Evolutionary conservation across 2,329 filamentous ascomycete species (phyloP).

Genomic region (Calycina marina): DNA sequence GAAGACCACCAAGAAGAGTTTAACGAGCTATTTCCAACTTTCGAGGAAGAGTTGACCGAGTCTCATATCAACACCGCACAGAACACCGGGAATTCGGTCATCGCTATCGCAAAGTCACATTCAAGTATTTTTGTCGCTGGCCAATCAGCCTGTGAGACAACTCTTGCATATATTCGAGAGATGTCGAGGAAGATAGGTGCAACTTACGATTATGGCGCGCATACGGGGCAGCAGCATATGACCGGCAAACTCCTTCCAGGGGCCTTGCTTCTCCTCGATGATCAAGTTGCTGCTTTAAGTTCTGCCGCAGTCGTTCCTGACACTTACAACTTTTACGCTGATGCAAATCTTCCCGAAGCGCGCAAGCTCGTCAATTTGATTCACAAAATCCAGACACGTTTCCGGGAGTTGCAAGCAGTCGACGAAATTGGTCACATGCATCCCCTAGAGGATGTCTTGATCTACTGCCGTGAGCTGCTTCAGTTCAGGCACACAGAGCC

Average conservation of each 20-base stretch:
- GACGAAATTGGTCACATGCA: slow-evolving; percentile 59
- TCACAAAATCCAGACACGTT: slow-evolving; percentile 54
- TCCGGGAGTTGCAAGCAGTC: slow-evolving; percentile 52
- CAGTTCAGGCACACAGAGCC: slow-evolving; percentile 68
- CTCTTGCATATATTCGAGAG: slow-evolving; percentile 16
- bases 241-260: slow-evolving; percentile 48
- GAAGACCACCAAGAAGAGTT: slow-evolving; percentile 62
- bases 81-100: slow-evolving; percentile 24
- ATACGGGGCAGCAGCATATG: slow-evolving; percentile 24
- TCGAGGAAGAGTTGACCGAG: slow-evolving; percentile 33
- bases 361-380: slow-evolving; percentile 58
- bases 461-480: slow-evolving; percentile 60
- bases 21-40: slow-evolving; percentile 67
- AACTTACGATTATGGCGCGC: not conserved
- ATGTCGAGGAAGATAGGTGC: slow-evolving; percentile 14
- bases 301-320: slow-evolving; percentile 24
- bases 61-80: slow-evolving; percentile 8
- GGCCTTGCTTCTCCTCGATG: slow-evolving; percentile 49
- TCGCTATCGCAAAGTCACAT: slow-evolving; percentile 48
- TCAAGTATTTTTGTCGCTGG: slow-evolving; percentile 24
- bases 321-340: slow-evolving; percentile 79
- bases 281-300: slow-evolving; percentile 37
- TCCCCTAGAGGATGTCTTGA: slow-evolving; percentile 64
- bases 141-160: slow-evolving; percentile 12
- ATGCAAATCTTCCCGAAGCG: slow-evolving; percentile 62